Percentiles rank a stretch among this genome's conserved stretches.
Conservation (phyloP, 495 filamentous ascomycete genomes). For the Penicillium fimorum region DNA sequence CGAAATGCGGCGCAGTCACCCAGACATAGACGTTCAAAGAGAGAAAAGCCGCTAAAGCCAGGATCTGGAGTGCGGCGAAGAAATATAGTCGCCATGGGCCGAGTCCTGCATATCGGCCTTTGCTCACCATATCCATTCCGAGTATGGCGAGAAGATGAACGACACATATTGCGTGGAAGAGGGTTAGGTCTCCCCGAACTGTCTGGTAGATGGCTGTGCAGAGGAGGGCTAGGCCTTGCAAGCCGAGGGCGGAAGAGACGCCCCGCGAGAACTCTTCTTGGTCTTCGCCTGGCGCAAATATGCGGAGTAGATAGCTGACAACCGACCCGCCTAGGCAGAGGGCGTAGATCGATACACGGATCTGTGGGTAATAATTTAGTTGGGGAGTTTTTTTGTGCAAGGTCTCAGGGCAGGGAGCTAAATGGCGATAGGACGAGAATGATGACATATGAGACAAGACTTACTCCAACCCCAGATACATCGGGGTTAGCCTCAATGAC, state of each 20-base stretch:
- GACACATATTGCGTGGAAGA: constrained; percentile 24
- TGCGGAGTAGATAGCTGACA: constrained; percentile 18
- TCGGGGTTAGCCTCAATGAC: constrained; percentile 18
- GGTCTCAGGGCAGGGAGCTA: neutral
- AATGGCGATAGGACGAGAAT: neutral
- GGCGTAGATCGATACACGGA: constrained; percentile 19
- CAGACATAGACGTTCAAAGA: constrained; percentile 22
- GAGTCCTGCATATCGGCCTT: constrained; percentile 19
- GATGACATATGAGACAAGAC: neutral
- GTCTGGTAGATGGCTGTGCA: constrained; percentile 25
- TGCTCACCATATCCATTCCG: constrained; percentile 19
- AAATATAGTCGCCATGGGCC: constrained; percentile 19
- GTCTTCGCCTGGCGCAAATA: constrained; percentile 18
- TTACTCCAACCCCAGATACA: constrained; percentile 19
- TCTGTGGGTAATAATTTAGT: constrained; percentile 6
- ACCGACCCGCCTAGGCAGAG: constrained; percentile 21
- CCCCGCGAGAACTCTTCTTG: constrained; percentile 19
- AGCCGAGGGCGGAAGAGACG: constrained; percentile 19
- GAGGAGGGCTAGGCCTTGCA: constrained; percentile 22
- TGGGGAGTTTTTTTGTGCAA: neutral
- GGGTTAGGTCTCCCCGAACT: constrained; percentile 16
- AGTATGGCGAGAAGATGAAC: constrained; percentile 19
- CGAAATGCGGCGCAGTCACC: constrained; percentile 19
- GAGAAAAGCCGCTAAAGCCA: constrained; percentile 16
- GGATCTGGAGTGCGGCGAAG: constrained; percentile 14